These are phyloP conservation scores for Corymbia maculata DNA, from an alignment of 345 rosid species.

Conservation along the genomic window DNA sequence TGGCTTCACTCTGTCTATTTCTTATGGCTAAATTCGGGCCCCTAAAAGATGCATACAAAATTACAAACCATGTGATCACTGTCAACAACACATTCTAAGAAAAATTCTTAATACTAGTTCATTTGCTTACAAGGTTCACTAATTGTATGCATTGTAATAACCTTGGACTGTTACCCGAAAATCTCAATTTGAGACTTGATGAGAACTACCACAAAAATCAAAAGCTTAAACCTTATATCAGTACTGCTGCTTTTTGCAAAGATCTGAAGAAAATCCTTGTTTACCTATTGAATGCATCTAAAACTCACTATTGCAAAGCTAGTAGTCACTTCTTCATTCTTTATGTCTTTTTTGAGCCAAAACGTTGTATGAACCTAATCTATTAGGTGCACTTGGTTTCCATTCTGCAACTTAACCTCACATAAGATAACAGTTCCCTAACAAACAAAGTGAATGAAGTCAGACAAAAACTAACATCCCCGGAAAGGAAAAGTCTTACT, in stretches of 20 bases:
- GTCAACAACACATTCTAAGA: not conserved
- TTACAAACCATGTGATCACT: not conserved
- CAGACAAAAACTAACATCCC: not conserved
- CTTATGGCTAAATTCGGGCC: not conserved
- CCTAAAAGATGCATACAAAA: not conserved
- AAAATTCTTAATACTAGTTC: not conserved
- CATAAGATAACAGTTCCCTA: not conserved
- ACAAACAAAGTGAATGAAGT: not conserved
- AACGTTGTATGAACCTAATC: not conserved
- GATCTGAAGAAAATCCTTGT: not conserved
- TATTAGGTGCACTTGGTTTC: not conserved
- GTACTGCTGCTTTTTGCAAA: not conserved
- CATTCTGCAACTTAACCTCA: not conserved
- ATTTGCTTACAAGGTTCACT: not conserved
- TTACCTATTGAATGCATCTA: not conserved
- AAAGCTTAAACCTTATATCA: not conserved
- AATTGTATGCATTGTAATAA: not conserved
- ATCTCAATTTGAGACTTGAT: not conserved
- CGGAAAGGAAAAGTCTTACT: constrained; percentile 37
- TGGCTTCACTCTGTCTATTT: not conserved
- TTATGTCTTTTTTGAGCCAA: not conserved
- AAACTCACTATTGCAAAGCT: not conserved
- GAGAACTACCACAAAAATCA: not conserved
- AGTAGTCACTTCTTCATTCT: not conserved
- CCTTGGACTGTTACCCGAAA: not conserved